Base-by-base conservation (phyloP, 345 rosid genomes). In the Garcia nutans region DNA sequence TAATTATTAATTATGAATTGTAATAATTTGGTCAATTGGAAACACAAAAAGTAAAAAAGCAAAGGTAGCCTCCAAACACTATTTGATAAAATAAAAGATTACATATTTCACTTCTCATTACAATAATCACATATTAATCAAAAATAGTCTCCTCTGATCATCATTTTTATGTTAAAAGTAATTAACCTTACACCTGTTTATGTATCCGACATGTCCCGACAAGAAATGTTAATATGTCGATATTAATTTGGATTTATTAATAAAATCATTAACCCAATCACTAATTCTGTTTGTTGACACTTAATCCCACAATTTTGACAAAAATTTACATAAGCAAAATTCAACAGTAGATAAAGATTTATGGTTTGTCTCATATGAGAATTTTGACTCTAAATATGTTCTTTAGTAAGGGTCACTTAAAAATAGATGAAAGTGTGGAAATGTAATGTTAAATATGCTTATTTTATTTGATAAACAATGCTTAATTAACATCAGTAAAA, bases 1-100 rank as follows among this genome's bases (percentile, higher is more conserved):
- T 55, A 28, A 0, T 59, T 69, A 10, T 20, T 69, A 8, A 67
- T 50, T 3, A 52, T 17, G 45, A 24, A 11, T 6, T 52, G 26
- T 2, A 16, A 52, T 54, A 17, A 31, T 52, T 54, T 70, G 8
- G 49, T 70, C 62, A 11, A 52, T 70, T 31, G 47, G 20, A 17
- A 12, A 69, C 17, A 8, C 7, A 28, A 8, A 0, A 20, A 68
- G 31, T 28, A 28, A 28, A 28, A 28, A 28, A 28, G 11, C 13
- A 73, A 50, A n/a, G 6, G 44, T 26, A 73, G 68, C 68, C 76
- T 44, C 58, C 60, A n/a, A 73, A 49, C 22, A 64, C 47, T 49
- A 62, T 28, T 73, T 26, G 23, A 68, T 49, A 63, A 17, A 61
- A 24, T 10, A 42, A 73, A 45, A 15, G 56, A 52, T 52, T 15